Evolutionary conservation across 164 flowering plant species (phyloP).

Genomic region (Stephania yunnanensis): DNA sequence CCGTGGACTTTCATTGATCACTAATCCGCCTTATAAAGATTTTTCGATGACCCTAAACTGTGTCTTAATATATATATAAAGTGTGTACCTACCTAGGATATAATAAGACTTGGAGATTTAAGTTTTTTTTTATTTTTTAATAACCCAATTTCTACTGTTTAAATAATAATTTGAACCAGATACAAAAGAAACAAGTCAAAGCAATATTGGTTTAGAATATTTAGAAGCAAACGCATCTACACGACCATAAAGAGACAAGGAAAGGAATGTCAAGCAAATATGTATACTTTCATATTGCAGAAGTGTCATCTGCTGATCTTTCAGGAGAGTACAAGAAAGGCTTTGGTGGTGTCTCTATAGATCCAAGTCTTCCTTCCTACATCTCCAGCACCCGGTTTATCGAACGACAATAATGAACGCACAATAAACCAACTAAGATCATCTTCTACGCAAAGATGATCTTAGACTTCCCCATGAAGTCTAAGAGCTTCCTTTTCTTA

Average conservation of each 20-base stretch:
- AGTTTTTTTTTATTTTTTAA: too few relatives aligned
- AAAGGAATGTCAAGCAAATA: background rate
- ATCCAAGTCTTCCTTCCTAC: constrained; percentile 28
- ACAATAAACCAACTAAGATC: constrained; percentile 35
- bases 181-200: too few relatives aligned
- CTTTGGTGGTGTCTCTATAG: constrained; percentile 24
- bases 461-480: constrained; percentile 7
- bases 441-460: constrained; percentile 34
- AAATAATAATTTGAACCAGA: too few relatives aligned
- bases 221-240: background rate
- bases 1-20: too few relatives aligned
- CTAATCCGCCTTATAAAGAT: too few relatives aligned
- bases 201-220: too few relatives aligned
- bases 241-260: background rate
- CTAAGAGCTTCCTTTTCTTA: constrained; percentile 13
- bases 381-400: constrained; percentile 32
- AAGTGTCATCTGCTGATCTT: constrained; percentile 2
- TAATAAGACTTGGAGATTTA: too few relatives aligned
- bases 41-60: too few relatives aligned
- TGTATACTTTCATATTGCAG: background rate
- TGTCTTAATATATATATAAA: too few relatives aligned
- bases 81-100: too few relatives aligned
- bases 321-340: background rate
- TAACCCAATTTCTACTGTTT: too few relatives aligned
- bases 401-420: constrained; percentile 36